Percentiles rank a stretch among this genome's conserved stretches.
Evolutionary conservation across 176 grass and related monocot genomes (phyloP).

Genomic region (Carex scoparia): DNA sequence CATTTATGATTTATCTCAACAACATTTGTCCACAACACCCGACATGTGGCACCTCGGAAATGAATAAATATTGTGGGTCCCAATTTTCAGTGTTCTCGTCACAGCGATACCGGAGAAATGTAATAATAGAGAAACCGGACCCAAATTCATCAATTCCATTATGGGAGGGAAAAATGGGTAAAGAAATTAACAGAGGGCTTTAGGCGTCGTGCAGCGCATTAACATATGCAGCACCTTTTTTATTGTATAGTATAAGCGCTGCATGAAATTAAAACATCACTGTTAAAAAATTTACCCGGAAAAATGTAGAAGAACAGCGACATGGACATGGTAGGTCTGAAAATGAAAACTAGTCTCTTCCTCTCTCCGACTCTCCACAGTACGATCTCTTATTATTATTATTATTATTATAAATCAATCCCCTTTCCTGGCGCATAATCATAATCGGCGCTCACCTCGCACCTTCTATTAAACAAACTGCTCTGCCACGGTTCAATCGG

Average conservation of each 20-base stretch:
- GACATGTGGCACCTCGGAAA: background rate
- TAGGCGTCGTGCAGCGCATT: too few relatives aligned
- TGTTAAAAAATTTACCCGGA: background rate
- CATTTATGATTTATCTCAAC: background rate
- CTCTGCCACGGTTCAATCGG: too few relatives aligned
- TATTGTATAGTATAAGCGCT: too few relatives aligned
- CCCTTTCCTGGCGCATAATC: background rate
- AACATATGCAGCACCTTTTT: too few relatives aligned
- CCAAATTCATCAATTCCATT: background rate
- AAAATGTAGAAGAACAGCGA: background rate
- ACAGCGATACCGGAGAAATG: background rate
- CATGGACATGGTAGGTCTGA: background rate
- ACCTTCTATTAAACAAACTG: too few relatives aligned
- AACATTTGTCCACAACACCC: background rate
- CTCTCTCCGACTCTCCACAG: background rate
- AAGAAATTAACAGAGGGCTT: too few relatives aligned
- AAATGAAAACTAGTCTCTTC: background rate
- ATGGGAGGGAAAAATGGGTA: background rate
- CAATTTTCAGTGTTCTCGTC: background rate
- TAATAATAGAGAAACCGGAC: background rate
- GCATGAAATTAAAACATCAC: too few relatives aligned
- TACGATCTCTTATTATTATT: background rate
- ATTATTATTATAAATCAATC: background rate
- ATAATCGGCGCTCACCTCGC: too few relatives aligned
- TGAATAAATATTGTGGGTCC: background rate